Evolutionary conservation across 352 stramenopile genomes (phyloP), one percentile per base, ranked within the genome.

Genomic region (Pythium scleroteichum): DNA sequence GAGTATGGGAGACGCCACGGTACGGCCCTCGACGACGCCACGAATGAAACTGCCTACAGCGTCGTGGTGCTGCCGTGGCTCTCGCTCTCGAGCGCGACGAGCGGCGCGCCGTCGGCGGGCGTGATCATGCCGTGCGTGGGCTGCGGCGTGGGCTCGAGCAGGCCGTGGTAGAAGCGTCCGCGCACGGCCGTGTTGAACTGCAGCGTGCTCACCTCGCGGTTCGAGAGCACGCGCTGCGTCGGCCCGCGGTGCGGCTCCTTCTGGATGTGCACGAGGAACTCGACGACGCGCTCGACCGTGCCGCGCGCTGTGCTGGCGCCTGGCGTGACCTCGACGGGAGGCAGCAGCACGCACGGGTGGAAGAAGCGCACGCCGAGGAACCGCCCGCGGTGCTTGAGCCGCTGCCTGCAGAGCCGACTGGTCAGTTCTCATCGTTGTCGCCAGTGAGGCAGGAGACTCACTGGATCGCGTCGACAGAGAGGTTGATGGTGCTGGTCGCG

Each of bases 361-460:
- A 91, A 89, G 64, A 91, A 91, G 19, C 82, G 73, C 39, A 91
- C 64, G 67, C 82, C 79, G 7, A 92, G 71, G 35, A 92, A 76
- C 4, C 78, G 78, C 10, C 78, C 72, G 12, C 70, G 70, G 23
- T 76, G 75, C 32, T 66, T 39, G 14, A 87, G 64, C 16, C 79
- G 68, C 29, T 62, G 44, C 52, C 75, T 76, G 54, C 9, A 58
- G 19, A 48, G n/a, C 55, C n/a, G 45, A 50, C 2, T 12, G 13
- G 54, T 33, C 39, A 41, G 39, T 33, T 40, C 35, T 32, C 50
- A 8, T 38, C 32, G 33, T 20, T 20, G 17, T 16, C 35, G 1
- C 9, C 17, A 32, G 22, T 22, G 23, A 44, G 20, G 39, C 9
- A 22, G 22, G 23, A 17, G 3, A 72, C 76, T 53, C 72, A 88